Base-by-base conservation (phyloP, 345 rosid genomes). In the Eucalyptus regnans region DNA sequence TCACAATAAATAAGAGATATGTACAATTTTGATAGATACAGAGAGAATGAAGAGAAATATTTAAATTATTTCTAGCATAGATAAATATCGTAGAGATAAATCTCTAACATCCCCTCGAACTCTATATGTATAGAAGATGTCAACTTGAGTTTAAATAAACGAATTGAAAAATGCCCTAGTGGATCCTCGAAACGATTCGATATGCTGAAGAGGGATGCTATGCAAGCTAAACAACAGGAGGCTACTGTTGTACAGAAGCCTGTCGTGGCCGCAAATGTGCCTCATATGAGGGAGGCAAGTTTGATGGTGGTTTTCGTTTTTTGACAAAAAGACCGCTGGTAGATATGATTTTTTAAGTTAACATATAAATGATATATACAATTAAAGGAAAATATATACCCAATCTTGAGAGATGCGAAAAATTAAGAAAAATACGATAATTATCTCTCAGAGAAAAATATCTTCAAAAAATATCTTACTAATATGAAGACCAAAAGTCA, bases 241-340 rank as follows among this genome's bases (percentile, higher is more conserved):
- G 81, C 44, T 71, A 10, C 44, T 9, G 7, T 9, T 1, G 46
- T 5, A 3, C 13, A 5, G 13, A 22, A 37, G 27, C 43, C 12
- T 71, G 25, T 37, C 13, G 79, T 71, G 4, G 46, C 81, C 7
- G 14, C 25, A 9, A 43, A 18, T 71, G 23, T 17, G 2, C 1
- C 3, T 37, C 46, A 5, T 10, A 3, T 18, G 12, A 68, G 79
- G 20, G 79, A 15, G 11, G 10, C 79, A 37, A 68, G 79, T 5
- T 37, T 2, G 3, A 9, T 1, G 7, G 27, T 18, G 23, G 8
- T 5, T 3, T 33, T 33, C 11, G 23, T 16, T 7, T 33, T 37
- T 71, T 41, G 44, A 71, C 27, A 10, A 71, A 37, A 37, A 5
- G 1, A 3, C 1, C 8, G 46, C 25, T 6, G 14, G 13, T 18